Percentiles rank a stretch among this genome's conserved stretches.
phyloP scores from a whole-genome alignment of 306 rosid genomes.

The Castanea crenata region DNA sequence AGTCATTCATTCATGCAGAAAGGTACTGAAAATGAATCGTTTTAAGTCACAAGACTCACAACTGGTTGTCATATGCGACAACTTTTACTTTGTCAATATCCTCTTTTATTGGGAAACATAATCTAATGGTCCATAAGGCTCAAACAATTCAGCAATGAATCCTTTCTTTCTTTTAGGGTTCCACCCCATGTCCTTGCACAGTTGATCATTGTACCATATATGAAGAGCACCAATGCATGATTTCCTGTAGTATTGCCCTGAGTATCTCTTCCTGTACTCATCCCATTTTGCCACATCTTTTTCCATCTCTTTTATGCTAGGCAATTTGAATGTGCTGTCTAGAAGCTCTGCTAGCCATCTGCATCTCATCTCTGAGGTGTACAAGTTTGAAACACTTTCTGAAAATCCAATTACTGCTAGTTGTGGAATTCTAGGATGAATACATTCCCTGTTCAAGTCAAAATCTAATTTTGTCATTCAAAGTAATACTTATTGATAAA shows the following conservation, averaged over 20 bases:
- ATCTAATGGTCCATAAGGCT: constrained; percentile 60
- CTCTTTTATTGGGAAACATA: constrained; percentile 25
- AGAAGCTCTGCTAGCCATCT: constrained; percentile 64
- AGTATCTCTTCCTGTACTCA: constrained; percentile 22
- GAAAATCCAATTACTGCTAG: constrained; percentile 48
- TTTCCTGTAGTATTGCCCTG: constrained; percentile 39
- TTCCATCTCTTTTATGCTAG: constrained; percentile 59
- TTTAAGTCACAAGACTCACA: too few species aligned
- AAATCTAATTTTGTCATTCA: too few species aligned
- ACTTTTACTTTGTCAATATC: too few species aligned
- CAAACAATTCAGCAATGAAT: constrained; percentile 47
- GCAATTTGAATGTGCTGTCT: constrained; percentile 47
- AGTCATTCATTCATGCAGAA: too few species aligned
- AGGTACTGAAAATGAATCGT: too few species aligned
- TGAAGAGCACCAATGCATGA: constrained; percentile 46
- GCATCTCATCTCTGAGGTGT: constrained; percentile 62
- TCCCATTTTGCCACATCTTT: constrained; percentile 49
- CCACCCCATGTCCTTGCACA: constrained; percentile 76
- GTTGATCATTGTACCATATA: constrained; percentile 48
- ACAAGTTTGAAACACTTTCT: constrained; percentile 38
- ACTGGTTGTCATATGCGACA: too few species aligned
- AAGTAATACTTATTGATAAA: too few species aligned
- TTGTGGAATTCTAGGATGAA: constrained; percentile 43
- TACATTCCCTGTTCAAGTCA: constrained; percentile 29
- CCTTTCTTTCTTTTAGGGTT: constrained; percentile 55